Base-by-base conservation (phyloP, 2,329 filamentous ascomycete genomes). In the Neonectria coccinea region DNA sequence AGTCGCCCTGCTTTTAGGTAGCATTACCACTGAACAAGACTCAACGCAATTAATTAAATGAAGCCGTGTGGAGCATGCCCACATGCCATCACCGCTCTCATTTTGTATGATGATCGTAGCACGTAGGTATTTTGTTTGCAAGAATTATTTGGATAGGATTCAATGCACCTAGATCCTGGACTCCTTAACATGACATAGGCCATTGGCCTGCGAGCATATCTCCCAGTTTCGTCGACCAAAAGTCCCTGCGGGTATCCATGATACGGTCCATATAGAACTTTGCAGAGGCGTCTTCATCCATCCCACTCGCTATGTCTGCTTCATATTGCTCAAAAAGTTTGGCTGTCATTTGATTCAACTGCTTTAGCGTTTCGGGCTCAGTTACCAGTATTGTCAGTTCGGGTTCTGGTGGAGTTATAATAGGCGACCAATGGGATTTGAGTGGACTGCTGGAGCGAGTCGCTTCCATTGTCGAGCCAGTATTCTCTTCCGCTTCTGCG, bases 291-390 rank as follows among this genome's bases (percentile, higher is more conserved):
- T 36, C 64, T 14, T 66, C 45, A 22, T 79, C 64, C 8, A 53
- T 64, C 0, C 76, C 70, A 8, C 62, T 31, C 1, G 61, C 50
- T 9, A 77, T 29, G 44, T 80, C 78, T n/a, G 67, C 66, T 44
- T 74, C 65, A 48, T 76, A 80, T 55, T 80, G 77, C 6, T 79
- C 73, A 27, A 80, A 70, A 10, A 79, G 41, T 3, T 29, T 65
- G 1, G 67, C 67, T 4, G 78, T 75, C 31, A 61, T 59, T 51
- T 61, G 48, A 29, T 76, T 70, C n/a, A 78, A 47, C 7, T 72
- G 57, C 18, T 66, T 68, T 4, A 80, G 56, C 5, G 66, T 64
- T 9, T 56, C 48, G 10, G 64, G n/a, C 11, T 77, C 70, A 11
- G 74, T 63, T 2, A 79, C 44, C 2, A 79, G 45, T 6, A 79